Percentiles rank a stretch among this genome's conserved stretches.
phyloP scores from a whole-genome alignment of 352 stramenopile genomes.

The Phytophthora pseudosyringae region DNA sequence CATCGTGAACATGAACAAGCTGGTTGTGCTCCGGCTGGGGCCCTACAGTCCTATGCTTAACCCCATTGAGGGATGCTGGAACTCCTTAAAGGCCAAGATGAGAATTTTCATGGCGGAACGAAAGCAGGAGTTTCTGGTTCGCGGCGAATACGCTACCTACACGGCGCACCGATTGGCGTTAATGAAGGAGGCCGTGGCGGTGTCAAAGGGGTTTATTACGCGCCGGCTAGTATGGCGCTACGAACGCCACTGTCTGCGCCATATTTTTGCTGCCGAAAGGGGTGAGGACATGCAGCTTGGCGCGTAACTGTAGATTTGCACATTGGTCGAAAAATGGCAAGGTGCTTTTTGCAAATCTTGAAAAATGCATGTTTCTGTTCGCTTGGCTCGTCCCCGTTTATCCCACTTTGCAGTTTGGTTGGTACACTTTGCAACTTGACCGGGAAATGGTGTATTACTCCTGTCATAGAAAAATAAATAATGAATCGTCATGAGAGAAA shows the following conservation, averaged over 20 bases:
- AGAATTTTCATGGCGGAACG: constrained; percentile 5
- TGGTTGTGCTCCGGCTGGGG: constrained; percentile 5
- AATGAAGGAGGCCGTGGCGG: not conserved
- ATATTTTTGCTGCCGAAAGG: constrained; percentile 12
- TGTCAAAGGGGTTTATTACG: not conserved
- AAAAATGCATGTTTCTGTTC: not conserved
- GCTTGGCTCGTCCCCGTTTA: not conserved
- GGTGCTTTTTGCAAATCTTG: too few relatives aligned
- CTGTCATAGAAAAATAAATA: too few relatives aligned
- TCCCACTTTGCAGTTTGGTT: not conserved
- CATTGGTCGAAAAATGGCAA: not conserved
- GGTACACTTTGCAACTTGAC: not conserved
- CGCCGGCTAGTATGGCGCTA: not conserved
- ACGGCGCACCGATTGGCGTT: not conserved
- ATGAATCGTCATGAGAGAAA: too few relatives aligned
- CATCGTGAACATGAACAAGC: constrained; percentile 21
- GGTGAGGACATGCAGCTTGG: constrained; percentile 1
- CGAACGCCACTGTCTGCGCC: constrained; percentile 4
- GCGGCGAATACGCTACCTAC: constrained; percentile 19
- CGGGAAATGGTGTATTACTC: too few relatives aligned
- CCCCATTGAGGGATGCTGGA: constrained; percentile 34
- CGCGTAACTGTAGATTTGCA: not conserved
- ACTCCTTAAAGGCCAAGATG: constrained; percentile 23
- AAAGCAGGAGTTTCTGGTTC: constrained; percentile 22
- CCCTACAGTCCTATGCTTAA: constrained; percentile 37